phyloP scores from a whole-genome alignment of 805 yeast genomes.

The Limtongia smithiae region DNA sequence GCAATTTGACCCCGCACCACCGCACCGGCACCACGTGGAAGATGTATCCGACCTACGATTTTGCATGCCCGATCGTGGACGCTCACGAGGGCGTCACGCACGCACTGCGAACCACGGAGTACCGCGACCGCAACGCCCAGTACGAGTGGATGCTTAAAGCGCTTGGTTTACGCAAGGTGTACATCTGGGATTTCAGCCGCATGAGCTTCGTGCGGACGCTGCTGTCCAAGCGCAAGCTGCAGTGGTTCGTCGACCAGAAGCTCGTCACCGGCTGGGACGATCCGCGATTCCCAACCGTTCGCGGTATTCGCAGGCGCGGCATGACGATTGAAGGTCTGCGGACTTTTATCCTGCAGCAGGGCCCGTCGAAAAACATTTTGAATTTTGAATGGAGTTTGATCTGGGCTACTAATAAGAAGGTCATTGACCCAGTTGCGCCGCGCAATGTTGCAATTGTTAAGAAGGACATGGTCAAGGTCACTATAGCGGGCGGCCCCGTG shows the following conservation, averaged over 20 bases:
- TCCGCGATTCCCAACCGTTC: conserved; percentile 98
- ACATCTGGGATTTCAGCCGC: conserved; percentile 97
- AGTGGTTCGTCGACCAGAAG: conserved; percentile 95
- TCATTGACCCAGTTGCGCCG: conserved; percentile 96
- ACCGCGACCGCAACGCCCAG: conserved; percentile 98
- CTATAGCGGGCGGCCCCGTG: conserved; percentile 62
- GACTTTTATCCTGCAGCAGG: conserved; percentile 90
- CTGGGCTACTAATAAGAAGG: conserved; percentile 97
- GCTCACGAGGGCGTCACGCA: conserved; percentile 96
- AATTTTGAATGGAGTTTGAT: conserved; percentile 96
- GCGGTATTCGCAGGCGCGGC: conserved; percentile 97
- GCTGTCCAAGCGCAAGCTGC: conserved; percentile 93
- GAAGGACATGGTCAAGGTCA: conserved; percentile 61
- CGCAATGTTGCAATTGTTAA: conserved; percentile 79
- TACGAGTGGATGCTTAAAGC: conserved; percentile 93
- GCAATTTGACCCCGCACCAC: conserved; percentile 96
- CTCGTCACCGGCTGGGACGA: conserved; percentile 95
- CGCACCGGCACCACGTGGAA: conserved; percentile 93
- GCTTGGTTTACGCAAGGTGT: conserved; percentile 80
- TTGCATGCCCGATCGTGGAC: conserved; percentile 97
- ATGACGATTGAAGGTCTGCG: conserved; percentile 98
- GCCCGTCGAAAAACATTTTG: conserved; percentile 95
- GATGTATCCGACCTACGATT: conserved; percentile 96
- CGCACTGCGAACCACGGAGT: conserved; percentile 95
- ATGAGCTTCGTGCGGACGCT: conserved; percentile 95